Base-by-base conservation (phyloP, 177 flowering plant genomes). In the Vitis hybrid region DNA sequence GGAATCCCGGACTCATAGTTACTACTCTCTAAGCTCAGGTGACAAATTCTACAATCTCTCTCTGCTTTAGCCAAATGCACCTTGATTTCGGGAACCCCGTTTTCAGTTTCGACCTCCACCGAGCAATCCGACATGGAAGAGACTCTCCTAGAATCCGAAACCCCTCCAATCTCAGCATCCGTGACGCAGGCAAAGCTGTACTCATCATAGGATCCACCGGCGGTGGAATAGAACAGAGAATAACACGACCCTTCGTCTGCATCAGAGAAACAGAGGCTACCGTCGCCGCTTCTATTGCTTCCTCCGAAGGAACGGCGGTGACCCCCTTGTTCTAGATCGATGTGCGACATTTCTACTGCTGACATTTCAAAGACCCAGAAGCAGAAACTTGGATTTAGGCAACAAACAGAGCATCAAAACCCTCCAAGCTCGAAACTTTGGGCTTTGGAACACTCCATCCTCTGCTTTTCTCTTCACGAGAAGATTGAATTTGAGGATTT, bases 1-100 rank as follows among this genome's bases (percentile, higher is more conserved):
- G 97, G 85, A 49, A 81, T 69, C 12, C 94, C 98, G 58, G 83
- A 82, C 71, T 90, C 93, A 51, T 77, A 83, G 76, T 83, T 84
- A 32, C 69, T 70, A 61, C 78, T 83, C 69, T 90, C 97, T 79
- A 94, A 84, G 56, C 88, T 90, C 77, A 94, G 74, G 62, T 94
- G 97, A 69, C 98, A 94, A 76, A 92, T 94, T 77, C 98, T 84
- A 71, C 98, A 94, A 77, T 90, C 94, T 72, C 81, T 88, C 75
- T 87, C 93, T 2, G 71, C 88, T 64, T 71, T 84, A 3, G 77
- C 81, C 67, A 78, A 78, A 78, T 85, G 84, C 82, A 82, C 87
- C 77, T 86, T 88, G 21, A 78, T 76, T 67, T 83, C 87, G 5
- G 66, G 62, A 49, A 57, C 73, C 61, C 77, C 85, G 61, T 61